Evolutionary conservation across 2,329 filamentous ascomycete genomes (phyloP).

Genomic region (Aspergillus persii): DNA sequence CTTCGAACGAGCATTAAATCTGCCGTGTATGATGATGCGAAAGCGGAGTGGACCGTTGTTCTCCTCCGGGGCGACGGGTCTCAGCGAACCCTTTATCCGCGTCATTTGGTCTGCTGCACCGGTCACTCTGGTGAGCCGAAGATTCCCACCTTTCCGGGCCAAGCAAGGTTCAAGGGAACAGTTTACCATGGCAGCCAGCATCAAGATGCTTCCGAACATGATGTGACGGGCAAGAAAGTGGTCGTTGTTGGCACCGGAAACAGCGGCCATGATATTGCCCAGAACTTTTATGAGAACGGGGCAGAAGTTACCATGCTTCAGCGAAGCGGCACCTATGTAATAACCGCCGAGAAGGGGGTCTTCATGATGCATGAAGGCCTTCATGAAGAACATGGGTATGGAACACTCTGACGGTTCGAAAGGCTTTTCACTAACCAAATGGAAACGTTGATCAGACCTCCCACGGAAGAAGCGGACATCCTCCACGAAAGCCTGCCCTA

Average conservation of each 20-base stretch:
- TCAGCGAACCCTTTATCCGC: conserved; percentile 35
- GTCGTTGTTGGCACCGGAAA: conserved; percentile 52
- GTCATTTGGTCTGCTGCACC: conserved; percentile 50
- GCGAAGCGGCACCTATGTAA: conserved; percentile 51
- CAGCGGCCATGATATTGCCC: conserved; percentile 51
- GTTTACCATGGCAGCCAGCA: conserved; percentile 47
- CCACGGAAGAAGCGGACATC: conserved; percentile 53
- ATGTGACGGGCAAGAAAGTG: conserved; percentile 44
- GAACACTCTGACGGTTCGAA: not conserved
- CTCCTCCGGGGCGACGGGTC: conserved; percentile 26
- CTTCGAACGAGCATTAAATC: conserved; percentile 39
- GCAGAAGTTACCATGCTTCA: conserved; percentile 55
- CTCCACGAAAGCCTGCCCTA: conserved; percentile 47
- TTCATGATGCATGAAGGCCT: conserved; percentile 46
- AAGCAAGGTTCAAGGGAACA: conserved; percentile 42
- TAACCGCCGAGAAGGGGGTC: conserved; percentile 45
- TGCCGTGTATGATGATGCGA: conserved; percentile 39
- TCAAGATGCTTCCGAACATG: conserved; percentile 37
- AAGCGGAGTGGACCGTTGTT: conserved; percentile 40
- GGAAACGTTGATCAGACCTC: conserved; percentile 31
- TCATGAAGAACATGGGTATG: conserved; percentile 45
- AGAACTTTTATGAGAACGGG: conserved; percentile 51
- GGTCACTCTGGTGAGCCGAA: conserved; percentile 46
- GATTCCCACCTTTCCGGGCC: conserved; percentile 42
- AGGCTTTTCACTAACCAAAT: not conserved